A percentile compares a stretch with the other conserved stretches of the same genome.
These are phyloP conservation scores for Lomentospora prolificans DNA, from an alignment of 2,329 filamentous ascomycete species.

Conservation along the genomic window DNA sequence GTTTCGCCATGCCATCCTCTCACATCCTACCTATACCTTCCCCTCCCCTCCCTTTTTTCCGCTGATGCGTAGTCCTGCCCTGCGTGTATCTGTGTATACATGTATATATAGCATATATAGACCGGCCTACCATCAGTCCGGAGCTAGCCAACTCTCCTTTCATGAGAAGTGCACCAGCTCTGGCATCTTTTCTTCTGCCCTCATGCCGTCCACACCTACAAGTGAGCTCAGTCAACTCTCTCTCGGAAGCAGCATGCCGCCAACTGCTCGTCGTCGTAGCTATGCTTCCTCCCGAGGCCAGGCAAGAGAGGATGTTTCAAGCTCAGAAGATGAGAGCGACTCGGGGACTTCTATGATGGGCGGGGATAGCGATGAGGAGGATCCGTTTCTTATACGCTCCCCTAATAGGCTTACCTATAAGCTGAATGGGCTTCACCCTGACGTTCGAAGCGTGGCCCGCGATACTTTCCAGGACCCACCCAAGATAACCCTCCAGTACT, in stretches of 20 bases:
- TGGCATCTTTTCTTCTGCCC: neutral
- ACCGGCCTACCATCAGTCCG: no score
- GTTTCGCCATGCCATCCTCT: no score
- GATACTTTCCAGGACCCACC: constrained; percentile 38
- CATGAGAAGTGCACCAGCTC: no score
- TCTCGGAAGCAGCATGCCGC: constrained; percentile 6
- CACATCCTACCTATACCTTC: no score
- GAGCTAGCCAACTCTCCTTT: no score
- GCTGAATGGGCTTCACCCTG: constrained; percentile 27
- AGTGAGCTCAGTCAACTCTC: constrained; percentile 5
- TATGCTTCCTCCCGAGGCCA: neutral
- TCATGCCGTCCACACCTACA: neutral
- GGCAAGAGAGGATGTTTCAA: constrained; percentile 14
- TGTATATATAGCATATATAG: no score
- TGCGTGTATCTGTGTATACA: no score
- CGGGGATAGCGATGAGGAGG: constrained; percentile 15
- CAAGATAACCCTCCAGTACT: constrained; percentile 39
- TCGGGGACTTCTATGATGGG: constrained; percentile 23
- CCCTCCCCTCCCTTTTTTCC: no score
- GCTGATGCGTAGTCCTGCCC: no score
- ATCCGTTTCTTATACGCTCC: constrained; percentile 22
- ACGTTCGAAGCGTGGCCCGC: constrained; percentile 28
- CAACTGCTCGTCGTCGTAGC: neutral
- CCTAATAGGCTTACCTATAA: constrained; percentile 30
- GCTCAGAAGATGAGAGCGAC: constrained; percentile 18